phyloP scores from a whole-genome alignment of 1,284 basidiomycete species.

The Rhodofomes roseus region DNA sequence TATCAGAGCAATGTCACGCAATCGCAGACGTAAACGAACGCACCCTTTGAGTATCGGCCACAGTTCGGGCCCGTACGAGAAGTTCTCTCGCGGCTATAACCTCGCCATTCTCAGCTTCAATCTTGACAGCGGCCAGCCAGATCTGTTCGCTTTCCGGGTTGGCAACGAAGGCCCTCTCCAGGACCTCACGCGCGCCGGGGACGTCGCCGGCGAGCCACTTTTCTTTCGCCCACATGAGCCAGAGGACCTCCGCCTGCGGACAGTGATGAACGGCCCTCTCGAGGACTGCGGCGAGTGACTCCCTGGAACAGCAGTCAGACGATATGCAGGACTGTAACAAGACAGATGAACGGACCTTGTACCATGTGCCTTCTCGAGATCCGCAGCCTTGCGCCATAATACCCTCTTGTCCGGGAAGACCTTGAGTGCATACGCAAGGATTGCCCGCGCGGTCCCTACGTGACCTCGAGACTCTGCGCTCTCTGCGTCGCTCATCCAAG shows the following conservation, averaged over 20 bases:
- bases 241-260: conserved; percentile 92
- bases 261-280: conserved; percentile 83
- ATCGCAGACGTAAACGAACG: conserved; percentile 24
- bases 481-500: conserved; percentile 93
- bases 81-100: conserved; percentile 82
- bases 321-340: not conserved
- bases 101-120: conserved; percentile 93
- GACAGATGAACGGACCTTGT: conserved; percentile 46
- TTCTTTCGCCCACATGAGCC: conserved; percentile 97
- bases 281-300: conserved; percentile 81
- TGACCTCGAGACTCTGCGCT: conserved; percentile 70
- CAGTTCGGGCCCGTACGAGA: conserved; percentile 82
- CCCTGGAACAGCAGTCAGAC: conserved; percentile 36
- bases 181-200: conserved; percentile 79
- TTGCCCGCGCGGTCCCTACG: conserved; percentile 82
- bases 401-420: conserved; percentile 84
- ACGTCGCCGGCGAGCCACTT: conserved; percentile 90
- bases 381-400: conserved; percentile 89
- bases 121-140: conserved; percentile 95
- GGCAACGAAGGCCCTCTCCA: conserved; percentile 88
- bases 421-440: conserved; percentile 86
- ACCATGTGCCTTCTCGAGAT: conserved; percentile 89
- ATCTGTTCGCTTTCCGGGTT: conserved; percentile 97
- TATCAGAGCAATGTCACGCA: conserved; percentile 8
- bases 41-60: conserved; percentile 89